A percentile compares a stretch with the other conserved stretches of the same genome.
Evolutionary conservation across 352 stramenopile genomes (phyloP).

Genomic region (Pythium volutum): DNA sequence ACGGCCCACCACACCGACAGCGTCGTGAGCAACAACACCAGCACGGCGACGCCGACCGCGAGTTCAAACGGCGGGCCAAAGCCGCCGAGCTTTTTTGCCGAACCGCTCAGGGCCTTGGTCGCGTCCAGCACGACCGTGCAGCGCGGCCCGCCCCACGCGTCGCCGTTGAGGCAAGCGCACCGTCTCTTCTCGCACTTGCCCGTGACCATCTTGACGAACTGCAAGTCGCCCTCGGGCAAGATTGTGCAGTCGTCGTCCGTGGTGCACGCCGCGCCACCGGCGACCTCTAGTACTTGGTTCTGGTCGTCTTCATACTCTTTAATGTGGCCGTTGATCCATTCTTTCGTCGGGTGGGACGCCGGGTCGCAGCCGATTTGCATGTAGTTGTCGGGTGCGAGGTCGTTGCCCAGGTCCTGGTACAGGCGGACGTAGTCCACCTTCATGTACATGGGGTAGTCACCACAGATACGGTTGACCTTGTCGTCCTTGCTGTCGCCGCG

Average conservation of each 20-base stretch:
- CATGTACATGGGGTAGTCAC: conserved; percentile 61
- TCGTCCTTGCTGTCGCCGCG: conserved; percentile 43
- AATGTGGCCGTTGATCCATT: conserved; percentile 79
- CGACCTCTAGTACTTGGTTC: conserved; percentile 54
- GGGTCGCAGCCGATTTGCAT: conserved; percentile 69
- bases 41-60: conserved; percentile 20
- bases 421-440: conserved; percentile 81
- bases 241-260: conserved; percentile 60
- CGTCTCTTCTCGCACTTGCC: conserved; percentile 34
- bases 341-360: conserved; percentile 49
- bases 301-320: conserved; percentile 69
- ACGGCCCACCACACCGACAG: conserved; percentile 25
- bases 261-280: conserved; percentile 58
- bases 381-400: conserved; percentile 17
- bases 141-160: conserved; percentile 3
- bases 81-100: not conserved
- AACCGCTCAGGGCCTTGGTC: not conserved
- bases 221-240: conserved; percentile 15
- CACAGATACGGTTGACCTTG: conserved; percentile 54
- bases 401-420: conserved; percentile 49
- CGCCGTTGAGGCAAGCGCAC: conserved; percentile 36
- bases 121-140: conserved; percentile 5
- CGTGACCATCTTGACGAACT: conserved; percentile 17
- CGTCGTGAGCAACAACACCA: conserved; percentile 29
- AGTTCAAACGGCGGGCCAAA: conserved; percentile 30